Evolutionary conservation across 2,329 filamentous ascomycete species (phyloP).

Genomic region (Fusarium tupiense): DNA sequence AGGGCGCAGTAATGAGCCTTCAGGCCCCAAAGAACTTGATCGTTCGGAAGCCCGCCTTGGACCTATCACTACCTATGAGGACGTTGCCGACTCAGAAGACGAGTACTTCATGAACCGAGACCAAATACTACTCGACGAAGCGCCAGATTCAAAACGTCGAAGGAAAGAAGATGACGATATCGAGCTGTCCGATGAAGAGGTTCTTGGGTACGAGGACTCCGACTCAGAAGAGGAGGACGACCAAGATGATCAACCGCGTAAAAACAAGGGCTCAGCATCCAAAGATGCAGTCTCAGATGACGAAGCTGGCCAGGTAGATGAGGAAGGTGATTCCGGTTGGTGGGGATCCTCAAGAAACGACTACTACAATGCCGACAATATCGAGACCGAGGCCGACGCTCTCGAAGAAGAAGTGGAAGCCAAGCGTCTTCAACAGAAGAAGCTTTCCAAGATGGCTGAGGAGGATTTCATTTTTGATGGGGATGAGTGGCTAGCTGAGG

Average conservation of each 20-base stretch:
- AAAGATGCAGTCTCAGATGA: conserved; percentile 56
- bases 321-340: conserved; percentile 70
- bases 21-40: conserved; percentile 65
- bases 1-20: conserved; percentile 55
- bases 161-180: conserved; percentile 77
- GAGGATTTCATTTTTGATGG: conserved; percentile 95
- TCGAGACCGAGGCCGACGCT: conserved; percentile 73
- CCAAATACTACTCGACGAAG: conserved; percentile 86
- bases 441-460: conserved; percentile 86
- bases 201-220: conserved; percentile 61
- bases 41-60: conserved; percentile 69
- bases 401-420: conserved; percentile 94
- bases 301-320: conserved; percentile 63
- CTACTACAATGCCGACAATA: conserved; percentile 88
- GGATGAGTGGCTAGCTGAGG: conserved; percentile 78
- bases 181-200: conserved; percentile 71
- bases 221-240: conserved; percentile 60
- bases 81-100: conserved; percentile 93
- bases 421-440: conserved; percentile 87
- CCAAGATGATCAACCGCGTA: conserved; percentile 49
- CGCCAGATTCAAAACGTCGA: conserved; percentile 79
- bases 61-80: conserved; percentile 73
- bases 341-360: conserved; percentile 92
- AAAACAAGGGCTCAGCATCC: conserved; percentile 43
- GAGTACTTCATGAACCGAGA: conserved; percentile 91